Evolutionary conservation across 257 asterid genomes (phyloP).

Genomic region (Salvia rosmarinus): DNA sequence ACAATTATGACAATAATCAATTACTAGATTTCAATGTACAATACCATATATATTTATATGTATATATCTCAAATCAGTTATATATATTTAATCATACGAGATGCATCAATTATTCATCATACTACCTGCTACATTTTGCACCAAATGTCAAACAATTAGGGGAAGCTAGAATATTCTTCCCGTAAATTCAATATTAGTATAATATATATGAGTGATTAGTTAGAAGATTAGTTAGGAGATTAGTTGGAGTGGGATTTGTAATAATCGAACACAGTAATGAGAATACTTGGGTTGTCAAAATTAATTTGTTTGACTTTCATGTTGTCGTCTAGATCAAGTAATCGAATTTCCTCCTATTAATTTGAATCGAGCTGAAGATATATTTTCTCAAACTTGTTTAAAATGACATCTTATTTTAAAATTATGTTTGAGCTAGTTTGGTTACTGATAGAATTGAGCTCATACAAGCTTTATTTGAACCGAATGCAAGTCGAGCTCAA

Average conservation of each 20-base stretch:
- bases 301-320: background rate
- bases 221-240: background rate
- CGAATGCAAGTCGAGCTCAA: too few relatives aligned
- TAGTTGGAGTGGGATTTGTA: background rate
- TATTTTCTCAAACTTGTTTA: background rate
- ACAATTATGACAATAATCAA: conserved; percentile 54
- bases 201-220: background rate
- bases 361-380: background rate
- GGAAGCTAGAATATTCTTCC: background rate
- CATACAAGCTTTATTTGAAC: too few relatives aligned
- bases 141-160: conserved; percentile 15
- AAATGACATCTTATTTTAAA: background rate
- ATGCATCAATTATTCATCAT: background rate
- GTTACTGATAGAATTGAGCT: too few relatives aligned
- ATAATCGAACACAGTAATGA: background rate
- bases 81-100: background rate
- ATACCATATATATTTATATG: background rate
- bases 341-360: background rate
- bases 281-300: background rate
- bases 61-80: background rate
- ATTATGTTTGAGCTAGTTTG: background rate
- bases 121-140: conserved; percentile 4
- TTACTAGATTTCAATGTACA: conserved; percentile 31
- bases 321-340: background rate
- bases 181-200: background rate